phyloP scores from a whole-genome alignment of 2,329 filamentous ascomycete genomes.

The Xylaria hypoxylon region DNA sequence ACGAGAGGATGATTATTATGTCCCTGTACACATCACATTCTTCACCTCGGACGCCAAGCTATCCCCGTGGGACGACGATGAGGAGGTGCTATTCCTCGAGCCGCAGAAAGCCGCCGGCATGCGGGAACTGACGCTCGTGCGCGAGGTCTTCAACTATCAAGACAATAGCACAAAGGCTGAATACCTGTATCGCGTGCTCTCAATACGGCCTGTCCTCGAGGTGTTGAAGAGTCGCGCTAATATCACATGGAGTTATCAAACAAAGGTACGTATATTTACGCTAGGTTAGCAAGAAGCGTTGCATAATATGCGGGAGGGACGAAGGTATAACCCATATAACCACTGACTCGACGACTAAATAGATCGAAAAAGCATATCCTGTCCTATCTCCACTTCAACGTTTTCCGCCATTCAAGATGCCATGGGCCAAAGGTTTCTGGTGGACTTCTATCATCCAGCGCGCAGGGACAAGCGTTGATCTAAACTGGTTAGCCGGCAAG shows the following conservation, averaged over 20 bases:
- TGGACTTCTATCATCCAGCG: slow-evolving; percentile 45
- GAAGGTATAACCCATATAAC: background rate
- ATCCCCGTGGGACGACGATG: slow-evolving; percentile 13
- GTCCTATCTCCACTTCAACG: slow-evolving; percentile 28
- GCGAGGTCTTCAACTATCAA: slow-evolving; percentile 13
- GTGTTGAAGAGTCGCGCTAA: slow-evolving; percentile 3
- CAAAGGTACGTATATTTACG: slow-evolving; percentile 24
- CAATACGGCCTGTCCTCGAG: slow-evolving; percentile 13
- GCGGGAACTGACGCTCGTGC: slow-evolving; percentile 29
- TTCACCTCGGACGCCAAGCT: slow-evolving; percentile 23
- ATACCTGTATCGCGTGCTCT: slow-evolving; percentile 35
- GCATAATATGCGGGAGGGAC: background rate
- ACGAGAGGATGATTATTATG: background rate
- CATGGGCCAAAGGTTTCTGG: slow-evolving; percentile 42
- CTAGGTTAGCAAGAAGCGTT: background rate
- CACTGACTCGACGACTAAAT: slow-evolving; percentile 26
- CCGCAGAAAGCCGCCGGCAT: slow-evolving; percentile 6
- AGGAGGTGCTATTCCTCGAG: slow-evolving; percentile 27
- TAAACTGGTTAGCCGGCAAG: slow-evolving; percentile 46
- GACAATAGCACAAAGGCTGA: background rate
- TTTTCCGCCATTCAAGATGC: slow-evolving; percentile 41
- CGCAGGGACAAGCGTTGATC: slow-evolving; percentile 42
- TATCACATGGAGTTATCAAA: slow-evolving; percentile 31
- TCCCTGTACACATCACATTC: slow-evolving; percentile 26
- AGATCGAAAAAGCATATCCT: slow-evolving; percentile 46